Percentiles rank a stretch among this genome's conserved stretches.
phyloP scores from a whole-genome alignment of 2,329 filamentous ascomycete genomes.

The Diaporthe vaccinii region DNA sequence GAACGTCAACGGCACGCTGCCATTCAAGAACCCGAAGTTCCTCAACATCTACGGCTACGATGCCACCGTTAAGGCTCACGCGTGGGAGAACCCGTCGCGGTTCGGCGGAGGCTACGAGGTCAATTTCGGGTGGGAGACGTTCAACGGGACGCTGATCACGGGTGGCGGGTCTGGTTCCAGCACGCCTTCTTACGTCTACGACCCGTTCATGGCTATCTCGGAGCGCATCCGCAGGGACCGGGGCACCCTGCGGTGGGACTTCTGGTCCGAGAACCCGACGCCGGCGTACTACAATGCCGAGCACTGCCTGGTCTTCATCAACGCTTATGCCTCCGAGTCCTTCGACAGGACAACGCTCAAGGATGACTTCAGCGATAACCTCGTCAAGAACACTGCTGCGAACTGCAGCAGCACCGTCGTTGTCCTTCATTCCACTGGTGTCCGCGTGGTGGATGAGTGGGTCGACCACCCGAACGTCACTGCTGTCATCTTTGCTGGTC shows the following conservation, averaged over 20 bases:
- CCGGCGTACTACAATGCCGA: slow-evolving; percentile 38
- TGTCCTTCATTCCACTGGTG: slow-evolving; percentile 74
- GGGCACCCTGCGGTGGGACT: slow-evolving; percentile 54
- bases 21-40: slow-evolving; percentile 67
- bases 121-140: slow-evolving; percentile 50
- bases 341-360: slow-evolving; percentile 72
- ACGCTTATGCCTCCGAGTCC: slow-evolving; percentile 80
- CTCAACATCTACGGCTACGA: slow-evolving; percentile 69
- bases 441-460: slow-evolving; percentile 71
- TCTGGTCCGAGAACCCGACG: slow-evolving; percentile 38
- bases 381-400: slow-evolving; percentile 69
- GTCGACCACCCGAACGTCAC: slow-evolving; percentile 75
- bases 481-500: slow-evolving; percentile 72
- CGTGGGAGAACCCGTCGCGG: slow-evolving; percentile 37
- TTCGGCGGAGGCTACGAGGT: slow-evolving; percentile 69
- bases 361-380: slow-evolving; percentile 74
- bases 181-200: slow-evolving; percentile 84
- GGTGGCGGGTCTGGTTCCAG: slow-evolving; percentile 71
- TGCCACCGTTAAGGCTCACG: slow-evolving; percentile 63
- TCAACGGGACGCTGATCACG: slow-evolving; percentile 59
- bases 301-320: slow-evolving; percentile 75
- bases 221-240: slow-evolving; percentile 69
- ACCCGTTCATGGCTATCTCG: slow-evolving; percentile 72
- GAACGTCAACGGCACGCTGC: slow-evolving; percentile 69
- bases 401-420: slow-evolving; percentile 75